These are phyloP conservation scores for Hamigera avellanea DNA, from an alignment of 495 filamentous ascomycete genomes.

Conservation along the genomic window DNA sequence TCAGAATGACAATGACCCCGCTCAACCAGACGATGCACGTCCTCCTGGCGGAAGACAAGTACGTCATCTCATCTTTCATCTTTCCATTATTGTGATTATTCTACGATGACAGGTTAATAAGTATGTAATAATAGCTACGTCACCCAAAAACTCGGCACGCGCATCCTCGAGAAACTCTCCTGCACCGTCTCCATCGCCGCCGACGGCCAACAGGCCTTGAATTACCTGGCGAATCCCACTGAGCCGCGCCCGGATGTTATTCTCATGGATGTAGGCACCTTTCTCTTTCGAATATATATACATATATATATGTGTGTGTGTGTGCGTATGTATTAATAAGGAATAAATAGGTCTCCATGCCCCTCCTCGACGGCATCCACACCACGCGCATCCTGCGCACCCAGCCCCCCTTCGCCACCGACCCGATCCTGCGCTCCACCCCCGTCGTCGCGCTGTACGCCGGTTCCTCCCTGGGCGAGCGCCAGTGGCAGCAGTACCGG, in stretches of 20 bases:
- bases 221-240: background rate
- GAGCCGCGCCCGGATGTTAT: background rate
- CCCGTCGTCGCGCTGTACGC: background rate
- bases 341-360: conserved; percentile 47
- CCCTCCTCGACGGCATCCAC: conserved; percentile 59
- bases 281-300: background rate
- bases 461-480: background rate
- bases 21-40: too few relatives aligned
- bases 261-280: background rate
- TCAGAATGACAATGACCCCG: too few relatives aligned
- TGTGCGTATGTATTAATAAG: background rate
- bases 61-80: too few relatives aligned
- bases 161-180: background rate
- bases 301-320: background rate
- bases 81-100: too few relatives aligned
- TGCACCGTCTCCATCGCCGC: background rate
- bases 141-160: background rate
- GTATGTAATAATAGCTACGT: background rate
- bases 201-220: background rate
- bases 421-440: background rate
- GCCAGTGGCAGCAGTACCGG: background rate
- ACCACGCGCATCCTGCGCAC: conserved; percentile 53
- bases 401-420: background rate
- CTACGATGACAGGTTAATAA: too few relatives aligned
- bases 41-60: too few relatives aligned